Conservation (phyloP, 2,329 filamentous ascomycete genomes). For the Fonsecaea nubica region DNA sequence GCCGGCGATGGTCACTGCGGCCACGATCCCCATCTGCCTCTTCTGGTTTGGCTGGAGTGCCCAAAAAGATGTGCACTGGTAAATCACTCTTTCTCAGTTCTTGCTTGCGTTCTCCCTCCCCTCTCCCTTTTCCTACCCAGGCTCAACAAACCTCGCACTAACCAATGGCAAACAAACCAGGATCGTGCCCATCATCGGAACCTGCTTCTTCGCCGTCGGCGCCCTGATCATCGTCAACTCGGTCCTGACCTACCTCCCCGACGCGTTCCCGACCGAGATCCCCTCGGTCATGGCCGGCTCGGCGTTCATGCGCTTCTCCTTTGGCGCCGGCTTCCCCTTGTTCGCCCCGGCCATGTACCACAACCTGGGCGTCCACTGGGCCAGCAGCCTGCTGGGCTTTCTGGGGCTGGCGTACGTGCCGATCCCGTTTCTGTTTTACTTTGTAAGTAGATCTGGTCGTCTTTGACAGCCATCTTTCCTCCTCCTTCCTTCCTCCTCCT, state of each 20-base stretch:
- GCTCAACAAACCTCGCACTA: not conserved
- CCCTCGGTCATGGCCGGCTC: slow-evolving; percentile 51
- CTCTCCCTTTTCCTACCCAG: slow-evolving; percentile 37
- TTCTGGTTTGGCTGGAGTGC: slow-evolving; percentile 54
- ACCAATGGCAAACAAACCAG: not conserved
- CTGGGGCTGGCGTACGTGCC: slow-evolving; percentile 47
- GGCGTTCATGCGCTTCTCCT: slow-evolving; percentile 49
- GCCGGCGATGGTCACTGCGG: slow-evolving; percentile 47
- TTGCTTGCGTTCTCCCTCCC: slow-evolving; percentile 48
- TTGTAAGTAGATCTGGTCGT: slow-evolving; percentile 34
- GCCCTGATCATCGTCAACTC: slow-evolving; percentile 19
- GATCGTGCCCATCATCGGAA: slow-evolving; percentile 8
- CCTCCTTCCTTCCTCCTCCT: not conserved
- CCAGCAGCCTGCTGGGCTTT: slow-evolving; percentile 46
- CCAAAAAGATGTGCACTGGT: slow-evolving; percentile 45
- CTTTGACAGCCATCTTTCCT: not conserved
- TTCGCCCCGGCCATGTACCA: slow-evolving; percentile 45
- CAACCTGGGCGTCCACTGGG: slow-evolving; percentile 50
- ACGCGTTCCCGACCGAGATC: slow-evolving; percentile 43
- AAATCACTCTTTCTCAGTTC: slow-evolving; percentile 48
- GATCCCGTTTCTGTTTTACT: slow-evolving; percentile 33
- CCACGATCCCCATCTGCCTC: slow-evolving; percentile 50
- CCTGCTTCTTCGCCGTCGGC: slow-evolving; percentile 8
- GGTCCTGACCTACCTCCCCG: slow-evolving; percentile 40
- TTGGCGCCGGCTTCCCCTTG: slow-evolving; percentile 47